Percentiles rank a stretch among this genome's conserved stretches.
Evolutionary conservation across 2,329 filamentous ascomycete species (phyloP).

Genomic region (Diaporthe citri): DNA sequence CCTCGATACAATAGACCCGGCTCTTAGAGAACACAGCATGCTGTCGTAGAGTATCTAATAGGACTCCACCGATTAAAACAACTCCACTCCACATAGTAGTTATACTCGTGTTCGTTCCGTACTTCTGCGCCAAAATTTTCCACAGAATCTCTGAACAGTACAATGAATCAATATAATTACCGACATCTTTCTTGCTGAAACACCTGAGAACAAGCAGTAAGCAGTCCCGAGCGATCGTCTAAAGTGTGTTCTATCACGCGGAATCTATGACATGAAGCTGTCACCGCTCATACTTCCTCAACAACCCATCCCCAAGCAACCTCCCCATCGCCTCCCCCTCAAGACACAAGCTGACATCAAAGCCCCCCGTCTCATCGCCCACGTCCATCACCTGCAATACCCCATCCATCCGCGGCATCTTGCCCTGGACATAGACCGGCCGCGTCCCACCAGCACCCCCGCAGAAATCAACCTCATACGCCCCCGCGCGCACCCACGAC

Average conservation of each 20-base stretch:
- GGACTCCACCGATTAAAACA: no score
- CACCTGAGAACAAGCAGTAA: no score
- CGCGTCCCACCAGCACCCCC: slow-evolving; percentile 16
- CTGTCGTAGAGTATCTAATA: no score
- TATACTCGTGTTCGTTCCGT: no score
- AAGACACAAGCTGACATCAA: slow-evolving; percentile 52
- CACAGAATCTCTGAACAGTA: no score
- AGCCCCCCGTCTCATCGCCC: slow-evolving; percentile 46
- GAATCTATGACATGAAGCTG: no score
- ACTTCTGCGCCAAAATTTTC: no score
- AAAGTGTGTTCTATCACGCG: not conserved
- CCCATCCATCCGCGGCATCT: slow-evolving; percentile 58
- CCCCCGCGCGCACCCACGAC: slow-evolving; percentile 55
- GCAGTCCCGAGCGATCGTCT: not conserved
- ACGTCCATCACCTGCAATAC: slow-evolving; percentile 56
- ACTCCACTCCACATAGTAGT: not conserved
- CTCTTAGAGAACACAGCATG: no score
- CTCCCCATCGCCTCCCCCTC: slow-evolving; percentile 47
- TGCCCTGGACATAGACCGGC: slow-evolving; percentile 54
- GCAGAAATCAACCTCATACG: slow-evolving; percentile 58
- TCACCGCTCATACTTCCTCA: slow-evolving; percentile 24
- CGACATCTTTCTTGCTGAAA: no score
- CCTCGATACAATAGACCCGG: no score
- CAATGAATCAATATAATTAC: no score
- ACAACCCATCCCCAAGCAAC: slow-evolving; percentile 44